Base-by-base conservation (phyloP, 176 grass and related monocot species). In the Carex cristatella region DNA sequence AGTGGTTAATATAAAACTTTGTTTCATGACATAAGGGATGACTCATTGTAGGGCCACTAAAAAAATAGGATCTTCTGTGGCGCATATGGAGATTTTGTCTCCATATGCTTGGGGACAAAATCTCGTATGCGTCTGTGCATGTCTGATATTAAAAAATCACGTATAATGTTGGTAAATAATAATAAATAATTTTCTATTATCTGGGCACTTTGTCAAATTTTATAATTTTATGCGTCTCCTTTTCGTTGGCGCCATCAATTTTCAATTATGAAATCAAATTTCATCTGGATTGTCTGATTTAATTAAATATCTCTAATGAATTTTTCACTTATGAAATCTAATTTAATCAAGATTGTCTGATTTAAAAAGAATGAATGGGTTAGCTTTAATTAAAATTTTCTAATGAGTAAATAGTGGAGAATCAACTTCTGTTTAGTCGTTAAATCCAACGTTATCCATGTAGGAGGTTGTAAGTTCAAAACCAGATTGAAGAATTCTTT, bases 21-120 rank as follows among this genome's bases (percentile, higher is more conserved):
- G 8, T 48, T 83, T 46, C 3, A 53, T 83, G 80, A 83, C 80
- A 66, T 83, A 44, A 69, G 81, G 60, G 61, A 66, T 69, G 81
- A 83, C 19, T 83, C 63, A 83, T 55, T 3, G 63, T 83, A 83
- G 42, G 81, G 6, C 44, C 81, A 5, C 0, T 27, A 4, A 12
- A 32, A 31, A 10, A 12, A 12, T 32, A 13, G 28, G 18, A 33
- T 78, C 51, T 78, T 78, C 23, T 78, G 23, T 56, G 48, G 1
- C 28, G 8, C 23, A 23, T 23, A 0, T 23, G 23, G 23, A 23
- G 23, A 23, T 23, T 23, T 23, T 23, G 23, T 23, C 23, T 23
- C 23, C 23, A 23, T 23, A 23, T 23, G 23, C 23, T 23, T 23
- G 23, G 23, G 0, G 23, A 23, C 23, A 23, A 23, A 23, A 23